phyloP scores from a whole-genome alignment of 2,329 filamentous ascomycete species.

The Aspergillus thermomutatus region DNA sequence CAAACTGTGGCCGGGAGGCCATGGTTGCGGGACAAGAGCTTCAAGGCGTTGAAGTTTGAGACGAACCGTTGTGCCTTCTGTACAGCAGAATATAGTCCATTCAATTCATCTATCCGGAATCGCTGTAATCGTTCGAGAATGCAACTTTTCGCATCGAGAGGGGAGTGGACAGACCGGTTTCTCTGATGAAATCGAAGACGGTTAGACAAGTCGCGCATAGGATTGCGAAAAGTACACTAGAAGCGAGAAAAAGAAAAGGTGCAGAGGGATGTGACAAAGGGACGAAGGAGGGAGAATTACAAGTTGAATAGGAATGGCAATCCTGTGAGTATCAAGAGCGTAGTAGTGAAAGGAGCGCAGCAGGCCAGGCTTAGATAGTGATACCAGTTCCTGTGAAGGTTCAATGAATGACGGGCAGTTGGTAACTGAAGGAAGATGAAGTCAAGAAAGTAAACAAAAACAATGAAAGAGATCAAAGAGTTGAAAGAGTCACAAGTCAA shows the following conservation, averaged over 20 bases:
- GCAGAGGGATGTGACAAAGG: conserved; percentile 2
- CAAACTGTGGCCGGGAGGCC: conserved; percentile 55
- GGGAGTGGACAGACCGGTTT: neutral
- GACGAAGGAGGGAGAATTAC: conserved; percentile 1
- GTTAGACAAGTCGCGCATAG: conserved; percentile 5
- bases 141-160: conserved; percentile 10
- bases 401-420: neutral
- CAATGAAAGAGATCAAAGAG: conserved; percentile 7
- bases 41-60: conserved; percentile 3
- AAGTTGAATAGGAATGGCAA: conserved; percentile 20
- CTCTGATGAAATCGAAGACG: neutral
- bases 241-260: neutral
- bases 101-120: conserved; percentile 13
- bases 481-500: conserved; percentile 8
- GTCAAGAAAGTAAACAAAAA: conserved; percentile 1
- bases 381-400: conserved; percentile 13
- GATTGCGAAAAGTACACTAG: neutral
- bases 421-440: neutral
- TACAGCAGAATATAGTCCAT: neutral
- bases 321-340: conserved; percentile 6
- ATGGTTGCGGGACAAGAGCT: conserved; percentile 34
- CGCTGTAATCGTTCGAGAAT: conserved; percentile 1
- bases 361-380: conserved; percentile 10
- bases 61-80: neutral
- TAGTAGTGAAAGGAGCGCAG: conserved; percentile 8